A percentile compares a stretch with the other conserved stretches of the same genome.
Conservation (phyloP, 768 basidiomycete species). For the Trametes gibbosa region DNA sequence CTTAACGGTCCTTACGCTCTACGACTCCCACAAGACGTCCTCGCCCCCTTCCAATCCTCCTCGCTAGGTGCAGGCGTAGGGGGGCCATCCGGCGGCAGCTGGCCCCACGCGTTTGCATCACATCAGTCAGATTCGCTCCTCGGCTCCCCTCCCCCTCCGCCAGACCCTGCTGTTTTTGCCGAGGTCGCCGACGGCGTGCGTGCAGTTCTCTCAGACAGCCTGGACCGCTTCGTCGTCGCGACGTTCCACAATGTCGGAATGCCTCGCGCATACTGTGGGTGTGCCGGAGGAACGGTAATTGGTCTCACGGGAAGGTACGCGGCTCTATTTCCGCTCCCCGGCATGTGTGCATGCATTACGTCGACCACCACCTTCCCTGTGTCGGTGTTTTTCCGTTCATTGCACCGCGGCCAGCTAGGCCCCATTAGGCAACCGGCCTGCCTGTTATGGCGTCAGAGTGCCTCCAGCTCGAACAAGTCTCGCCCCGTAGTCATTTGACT, state of each 20-base stretch:
- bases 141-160: constrained; percentile 34
- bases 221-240: constrained; percentile 63
- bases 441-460: not conserved
- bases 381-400: constrained; percentile 7
- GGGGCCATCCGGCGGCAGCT: constrained; percentile 7
- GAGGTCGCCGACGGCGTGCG: constrained; percentile 58
- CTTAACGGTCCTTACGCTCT: constrained; percentile 71
- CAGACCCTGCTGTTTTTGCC: constrained; percentile 62
- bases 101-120: constrained; percentile 4
- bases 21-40: constrained; percentile 61
- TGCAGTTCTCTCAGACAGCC: constrained; percentile 58
- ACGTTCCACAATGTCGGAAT: constrained; percentile 73
- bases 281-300: constrained; percentile 57
- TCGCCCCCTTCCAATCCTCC: constrained; percentile 44
- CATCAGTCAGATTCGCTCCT: constrained; percentile 2
- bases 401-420: not conserved
- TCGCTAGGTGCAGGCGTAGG: constrained; percentile 8
- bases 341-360: constrained; percentile 2
- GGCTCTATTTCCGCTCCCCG: not conserved
- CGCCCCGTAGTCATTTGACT: not conserved
- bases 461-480: not conserved
- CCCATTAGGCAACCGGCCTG: constrained; percentile 2
- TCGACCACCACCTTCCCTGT: constrained; percentile 1
- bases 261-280: constrained; percentile 65
- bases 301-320: constrained; percentile 42